Conservation (phyloP, 495 filamentous ascomycete genomes). For the Neurospora sp. region DNA sequence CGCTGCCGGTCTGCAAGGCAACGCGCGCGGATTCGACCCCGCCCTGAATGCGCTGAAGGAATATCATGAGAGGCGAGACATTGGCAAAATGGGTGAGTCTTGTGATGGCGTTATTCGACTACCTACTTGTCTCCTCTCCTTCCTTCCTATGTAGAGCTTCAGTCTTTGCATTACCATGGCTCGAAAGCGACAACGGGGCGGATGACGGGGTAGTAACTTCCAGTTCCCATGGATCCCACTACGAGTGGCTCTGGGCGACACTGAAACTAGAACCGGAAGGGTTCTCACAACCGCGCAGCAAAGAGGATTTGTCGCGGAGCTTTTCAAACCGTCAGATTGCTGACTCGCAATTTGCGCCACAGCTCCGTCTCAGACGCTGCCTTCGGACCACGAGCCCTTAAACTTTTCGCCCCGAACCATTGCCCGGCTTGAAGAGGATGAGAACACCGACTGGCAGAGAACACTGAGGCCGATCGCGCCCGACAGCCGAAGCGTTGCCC, state of each 20-base stretch:
- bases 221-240: neutral
- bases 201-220: neutral
- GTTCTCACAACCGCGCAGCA: neutral
- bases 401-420: slow-evolving; percentile 35
- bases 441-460: slow-evolving; percentile 31
- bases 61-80: slow-evolving; percentile 21
- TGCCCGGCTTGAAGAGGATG: slow-evolving; percentile 32
- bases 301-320: neutral
- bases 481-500: slow-evolving; percentile 29
- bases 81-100: slow-evolving; percentile 27
- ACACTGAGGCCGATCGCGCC: slow-evolving; percentile 29
- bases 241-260: neutral
- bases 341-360: slow-evolving; percentile 16
- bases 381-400: slow-evolving; percentile 38
- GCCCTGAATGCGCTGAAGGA: neutral
- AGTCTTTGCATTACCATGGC: neutral
- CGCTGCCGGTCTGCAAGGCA: neutral
- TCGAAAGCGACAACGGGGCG: neutral
- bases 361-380: slow-evolving; percentile 45
- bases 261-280: neutral
- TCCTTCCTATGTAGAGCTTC: neutral
- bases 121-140: neutral
- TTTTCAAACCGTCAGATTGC: neutral
- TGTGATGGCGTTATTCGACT: neutral
- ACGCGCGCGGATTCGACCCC: neutral